Evolutionary conservation across 1,284 basidiomycete genomes (phyloP), one percentile per base, ranked within the genome.

Genomic region (Vanrija humicola): DNA sequence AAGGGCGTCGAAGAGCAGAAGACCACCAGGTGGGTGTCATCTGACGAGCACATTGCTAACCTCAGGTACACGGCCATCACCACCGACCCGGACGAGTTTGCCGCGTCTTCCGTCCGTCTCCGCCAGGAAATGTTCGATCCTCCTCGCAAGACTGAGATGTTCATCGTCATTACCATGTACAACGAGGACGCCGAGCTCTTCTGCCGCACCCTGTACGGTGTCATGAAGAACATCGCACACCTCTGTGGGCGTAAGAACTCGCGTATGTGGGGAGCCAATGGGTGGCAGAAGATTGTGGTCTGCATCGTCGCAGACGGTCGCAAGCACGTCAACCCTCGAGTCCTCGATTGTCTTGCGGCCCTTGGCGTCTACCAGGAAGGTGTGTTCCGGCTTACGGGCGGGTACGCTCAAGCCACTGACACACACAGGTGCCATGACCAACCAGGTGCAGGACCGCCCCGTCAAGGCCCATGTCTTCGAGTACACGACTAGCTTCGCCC

Each of bases 261-360:
- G 12, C 85, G 90, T 56, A 95, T 91, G 0, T 99, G 95, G 96
- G 95, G 95, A 4, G 84, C 86, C 7, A 90, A 97, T 53, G 88
- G 91, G 0, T 99, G 95, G 95, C 91, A 98, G 72, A 98, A 96
- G 83, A 90, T 96, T 18, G 92, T 96, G 3, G 89, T 97, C 3
- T 94, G 90, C 70, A 96, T 98, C 63, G 88, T 98, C 38, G 88
- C 93, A 0, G 95, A 98, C 69, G 96, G 95, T 0, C 86, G 96
- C 23, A 89, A 88, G 72, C 89, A 90, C 63, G 81, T 97, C 28
- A 90, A 97, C 71, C 92, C 94, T 6, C 86, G 94, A 6, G 92
- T 98, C 1, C 83, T 98, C 7, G 94, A 97, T 75, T 94, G 90
- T 68, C 82, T 79, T 4, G 80, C 79, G 1, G 76, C 79, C 0